Percentiles rank a stretch among this genome's conserved stretches.
phyloP scores from a whole-genome alignment of 345 rosid genomes.

The Raphanus raphanistrum region DNA sequence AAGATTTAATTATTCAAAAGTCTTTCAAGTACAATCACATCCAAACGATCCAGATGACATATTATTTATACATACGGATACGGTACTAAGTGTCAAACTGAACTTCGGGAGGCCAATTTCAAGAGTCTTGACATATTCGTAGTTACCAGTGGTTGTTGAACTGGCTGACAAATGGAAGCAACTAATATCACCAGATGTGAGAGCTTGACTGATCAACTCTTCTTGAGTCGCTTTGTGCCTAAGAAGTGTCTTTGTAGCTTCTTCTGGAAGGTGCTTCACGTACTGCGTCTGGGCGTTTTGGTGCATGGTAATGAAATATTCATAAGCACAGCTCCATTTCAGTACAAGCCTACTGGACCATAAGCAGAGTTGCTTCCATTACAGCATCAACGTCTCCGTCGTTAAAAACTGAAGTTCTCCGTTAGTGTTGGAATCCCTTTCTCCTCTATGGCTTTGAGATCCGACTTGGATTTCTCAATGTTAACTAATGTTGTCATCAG shows the following conservation, averaged over 20 bases:
- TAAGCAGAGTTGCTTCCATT: background rate
- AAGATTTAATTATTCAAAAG: background rate
- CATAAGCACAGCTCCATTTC: constrained; percentile 19
- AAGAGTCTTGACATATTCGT: background rate
- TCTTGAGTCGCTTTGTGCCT: background rate
- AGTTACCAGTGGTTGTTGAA: background rate
- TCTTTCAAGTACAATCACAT: background rate
- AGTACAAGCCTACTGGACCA: constrained; percentile 13
- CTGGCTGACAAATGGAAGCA: background rate
- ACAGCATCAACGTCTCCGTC: background rate
- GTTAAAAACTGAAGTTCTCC: background rate
- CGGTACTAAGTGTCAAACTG: too few relatives aligned
- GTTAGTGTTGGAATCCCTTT: background rate
- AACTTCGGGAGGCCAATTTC: constrained; percentile 2
- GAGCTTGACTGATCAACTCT: background rate
- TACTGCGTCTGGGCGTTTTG: constrained; percentile 4
- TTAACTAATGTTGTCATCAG: too few relatives aligned
- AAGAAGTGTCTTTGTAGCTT: background rate
- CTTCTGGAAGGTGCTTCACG: background rate
- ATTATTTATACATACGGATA: too few relatives aligned
- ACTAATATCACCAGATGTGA: background rate
- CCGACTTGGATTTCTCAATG: background rate
- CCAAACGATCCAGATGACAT: too few relatives aligned
- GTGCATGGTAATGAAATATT: background rate
- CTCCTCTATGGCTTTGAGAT: background rate